Evolutionary conservation across 148 eudicot genomes (phyloP).

Genomic region (Spergularia bocconei): DNA sequence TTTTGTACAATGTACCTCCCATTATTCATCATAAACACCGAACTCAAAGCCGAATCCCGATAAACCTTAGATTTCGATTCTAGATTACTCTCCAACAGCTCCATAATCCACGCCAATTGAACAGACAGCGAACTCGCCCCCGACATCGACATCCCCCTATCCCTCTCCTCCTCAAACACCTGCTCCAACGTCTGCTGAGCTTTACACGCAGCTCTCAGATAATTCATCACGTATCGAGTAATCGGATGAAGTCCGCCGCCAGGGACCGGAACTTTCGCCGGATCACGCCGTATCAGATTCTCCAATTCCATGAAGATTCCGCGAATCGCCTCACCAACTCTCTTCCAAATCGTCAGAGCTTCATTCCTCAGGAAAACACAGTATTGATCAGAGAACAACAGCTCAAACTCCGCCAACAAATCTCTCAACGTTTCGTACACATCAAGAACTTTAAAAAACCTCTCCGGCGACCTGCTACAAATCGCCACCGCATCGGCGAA

Average conservation of each 20-base stretch:
- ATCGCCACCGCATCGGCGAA: conserved; percentile 84
- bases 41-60: conserved; percentile 63
- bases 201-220: conserved; percentile 78
- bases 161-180: conserved; percentile 67
- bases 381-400: conserved; percentile 70
- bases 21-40: conserved; percentile 93
- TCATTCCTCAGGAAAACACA: conserved; percentile 65
- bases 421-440: conserved; percentile 81
- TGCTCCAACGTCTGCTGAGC: conserved; percentile 68
- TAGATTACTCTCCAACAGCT: conserved; percentile 83
- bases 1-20: conserved; percentile 88
- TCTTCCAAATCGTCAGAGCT: conserved; percentile 67
- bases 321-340: conserved; percentile 74
- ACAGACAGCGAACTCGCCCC: conserved; percentile 52
- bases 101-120: conserved; percentile 89
- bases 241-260: conserved; percentile 95
- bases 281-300: conserved; percentile 85
- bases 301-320: conserved; percentile 93
- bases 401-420: conserved; percentile 75
- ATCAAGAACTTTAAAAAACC: conserved; percentile 80
- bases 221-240: conserved; percentile 90
- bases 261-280: conserved; percentile 73
- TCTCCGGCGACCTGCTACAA: conserved; percentile 81
- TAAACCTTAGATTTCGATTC: conserved; percentile 79
- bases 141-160: conserved; percentile 20